Evolutionary conservation across 2,329 filamentous ascomycete species (phyloP).

Genomic region (Diaporthe sp.): DNA sequence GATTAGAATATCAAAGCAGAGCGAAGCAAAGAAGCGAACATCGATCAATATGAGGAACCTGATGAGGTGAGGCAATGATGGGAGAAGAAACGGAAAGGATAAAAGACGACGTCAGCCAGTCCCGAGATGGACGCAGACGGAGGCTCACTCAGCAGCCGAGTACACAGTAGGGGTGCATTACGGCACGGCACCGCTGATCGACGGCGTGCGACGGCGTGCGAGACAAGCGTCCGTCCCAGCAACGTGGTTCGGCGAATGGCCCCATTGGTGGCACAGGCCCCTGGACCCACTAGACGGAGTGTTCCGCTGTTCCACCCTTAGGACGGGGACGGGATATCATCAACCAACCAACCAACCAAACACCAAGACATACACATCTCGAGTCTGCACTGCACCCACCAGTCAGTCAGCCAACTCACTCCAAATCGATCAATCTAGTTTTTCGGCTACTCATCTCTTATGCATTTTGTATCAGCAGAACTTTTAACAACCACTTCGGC

Average conservation of each 20-base stretch:
- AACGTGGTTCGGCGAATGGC: conserved; percentile 10
- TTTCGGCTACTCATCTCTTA: not conserved
- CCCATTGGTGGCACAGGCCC: conserved; percentile 10
- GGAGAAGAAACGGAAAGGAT: not conserved
- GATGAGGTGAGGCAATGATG: not conserved
- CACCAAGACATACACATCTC: not conserved
- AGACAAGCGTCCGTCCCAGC: conserved; percentile 20
- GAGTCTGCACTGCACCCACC: not conserved
- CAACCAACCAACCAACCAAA: not conserved
- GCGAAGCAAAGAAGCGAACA: not conserved
- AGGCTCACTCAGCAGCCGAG: conserved; percentile 1
- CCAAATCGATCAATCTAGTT: not conserved
- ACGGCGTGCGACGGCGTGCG: not conserved
- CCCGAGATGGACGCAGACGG: not conserved
- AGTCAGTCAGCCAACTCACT: not conserved
- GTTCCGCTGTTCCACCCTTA: not conserved
- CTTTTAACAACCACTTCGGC: not conserved
- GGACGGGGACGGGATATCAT: not conserved
- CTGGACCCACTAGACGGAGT: not conserved
- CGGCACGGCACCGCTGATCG: conserved; percentile 3
- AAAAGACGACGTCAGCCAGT: conserved; percentile 13
- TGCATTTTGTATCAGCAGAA: not conserved
- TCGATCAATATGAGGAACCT: not conserved
- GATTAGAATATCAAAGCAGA: not conserved
- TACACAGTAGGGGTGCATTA: conserved; percentile 4